These are phyloP conservation scores for Oryza glaberrima DNA, from an alignment of 176 grass and related monocot genomes.

Conservation along the genomic window DNA sequence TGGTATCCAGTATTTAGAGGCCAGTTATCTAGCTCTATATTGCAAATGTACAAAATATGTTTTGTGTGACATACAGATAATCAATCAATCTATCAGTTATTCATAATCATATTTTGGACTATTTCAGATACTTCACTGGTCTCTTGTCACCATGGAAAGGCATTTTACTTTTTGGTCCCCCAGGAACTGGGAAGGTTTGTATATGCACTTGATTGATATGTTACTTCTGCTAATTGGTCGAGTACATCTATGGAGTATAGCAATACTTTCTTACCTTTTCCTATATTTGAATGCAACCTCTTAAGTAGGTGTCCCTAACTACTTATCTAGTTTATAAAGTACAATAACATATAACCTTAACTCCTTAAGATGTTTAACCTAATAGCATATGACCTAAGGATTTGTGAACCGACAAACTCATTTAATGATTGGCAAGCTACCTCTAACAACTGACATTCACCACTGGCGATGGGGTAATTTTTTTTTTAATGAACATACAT, in stretches of 20 bases:
- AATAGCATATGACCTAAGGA: too few relatives aligned
- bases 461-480: not conserved
- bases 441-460: not conserved
- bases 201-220: not conserved
- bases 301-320: not conserved
- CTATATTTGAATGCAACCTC: not conserved
- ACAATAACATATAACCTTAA: not conserved
- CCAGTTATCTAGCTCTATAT: not conserved
- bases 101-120: constrained; percentile 12
- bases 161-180: constrained; percentile 64
- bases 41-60: not conserved
- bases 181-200: constrained; percentile 63
- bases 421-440: not conserved
- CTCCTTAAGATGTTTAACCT: not conserved
- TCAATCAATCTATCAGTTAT: not conserved
- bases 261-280: not conserved
- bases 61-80: not conserved
- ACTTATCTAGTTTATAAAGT: not conserved
- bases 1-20: not conserved
- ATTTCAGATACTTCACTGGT: constrained; percentile 64
- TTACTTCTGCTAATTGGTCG: constrained; percentile 25
- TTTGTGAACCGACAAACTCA: too few relatives aligned
- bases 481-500: not conserved
- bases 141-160: constrained; percentile 63
- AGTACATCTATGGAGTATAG: constrained; percentile 23